Conservation (phyloP, 1,284 basidiomycete genomes). For the Ganoderma leucocontextum region DNA sequence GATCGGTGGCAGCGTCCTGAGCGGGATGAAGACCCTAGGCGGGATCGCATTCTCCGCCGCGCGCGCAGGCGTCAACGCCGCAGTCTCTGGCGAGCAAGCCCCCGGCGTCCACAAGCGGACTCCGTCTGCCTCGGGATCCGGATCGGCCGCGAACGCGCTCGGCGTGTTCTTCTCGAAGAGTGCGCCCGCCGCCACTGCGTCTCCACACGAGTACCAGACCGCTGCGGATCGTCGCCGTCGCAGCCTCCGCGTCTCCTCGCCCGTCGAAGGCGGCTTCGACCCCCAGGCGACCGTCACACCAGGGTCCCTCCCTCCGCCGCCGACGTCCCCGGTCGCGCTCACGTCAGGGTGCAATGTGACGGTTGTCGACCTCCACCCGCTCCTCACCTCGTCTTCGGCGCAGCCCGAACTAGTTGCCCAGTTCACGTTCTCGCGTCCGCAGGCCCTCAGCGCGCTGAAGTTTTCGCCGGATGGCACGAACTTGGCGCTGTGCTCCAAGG, state of each 20-base stretch:
- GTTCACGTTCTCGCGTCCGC: conserved; percentile 55
- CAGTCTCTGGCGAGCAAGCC: conserved; percentile 29
- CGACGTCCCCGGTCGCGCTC: conserved; percentile 30
- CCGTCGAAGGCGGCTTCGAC: conserved; percentile 18
- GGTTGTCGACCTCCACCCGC: conserved; percentile 60
- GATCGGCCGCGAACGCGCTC: conserved; percentile 12
- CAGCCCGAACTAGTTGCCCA: conserved; percentile 51
- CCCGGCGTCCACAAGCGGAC: conserved; percentile 7
- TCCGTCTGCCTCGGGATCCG: conserved; percentile 1
- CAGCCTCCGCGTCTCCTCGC: conserved; percentile 24
- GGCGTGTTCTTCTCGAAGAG: conserved; percentile 65
- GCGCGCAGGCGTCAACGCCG: conserved; percentile 39
- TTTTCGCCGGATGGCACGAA: conserved; percentile 70
- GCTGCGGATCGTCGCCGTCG: conserved; percentile 21
- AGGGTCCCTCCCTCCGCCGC: conserved; percentile 31
- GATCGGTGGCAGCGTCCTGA: conserved; percentile 67
- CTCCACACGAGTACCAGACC: conserved; percentile 28
- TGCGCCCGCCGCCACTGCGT: conserved; percentile 55
- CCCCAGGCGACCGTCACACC: conserved; percentile 19
- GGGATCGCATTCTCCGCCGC: conserved; percentile 68
- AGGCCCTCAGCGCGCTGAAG: conserved; percentile 58
- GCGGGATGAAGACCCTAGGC: conserved; percentile 69
- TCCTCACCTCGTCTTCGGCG: conserved; percentile 37
- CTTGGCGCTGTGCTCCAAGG: conserved; percentile 62
- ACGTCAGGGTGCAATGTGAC: conserved; percentile 52